phyloP scores from a whole-genome alignment of 2,329 filamentous ascomycete species.

The Tolypocladium inflatum region DNA sequence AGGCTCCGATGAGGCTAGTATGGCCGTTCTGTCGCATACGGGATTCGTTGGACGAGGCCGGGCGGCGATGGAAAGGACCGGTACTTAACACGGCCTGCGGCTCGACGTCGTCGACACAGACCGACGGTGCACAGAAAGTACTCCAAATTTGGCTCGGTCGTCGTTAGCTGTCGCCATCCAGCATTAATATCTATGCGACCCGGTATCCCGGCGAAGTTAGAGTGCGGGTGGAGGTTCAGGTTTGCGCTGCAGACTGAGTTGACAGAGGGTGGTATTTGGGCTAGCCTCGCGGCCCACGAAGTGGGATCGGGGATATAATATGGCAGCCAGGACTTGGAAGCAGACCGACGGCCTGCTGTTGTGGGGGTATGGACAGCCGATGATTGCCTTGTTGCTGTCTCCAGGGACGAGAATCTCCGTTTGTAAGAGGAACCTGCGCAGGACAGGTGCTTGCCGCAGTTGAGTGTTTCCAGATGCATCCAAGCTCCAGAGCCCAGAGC shows the following conservation, averaged over 20 bases:
- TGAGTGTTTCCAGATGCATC: background rate
- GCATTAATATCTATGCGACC: background rate
- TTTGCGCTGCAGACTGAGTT: background rate
- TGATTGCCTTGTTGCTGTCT: background rate
- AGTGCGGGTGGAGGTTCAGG: background rate
- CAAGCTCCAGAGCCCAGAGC: background rate
- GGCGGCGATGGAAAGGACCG: background rate
- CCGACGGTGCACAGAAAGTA: background rate
- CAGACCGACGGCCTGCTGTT: background rate
- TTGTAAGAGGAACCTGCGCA: background rate
- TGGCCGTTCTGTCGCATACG: background rate
- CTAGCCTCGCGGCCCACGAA: conserved; percentile 8
- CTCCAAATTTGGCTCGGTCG: background rate
- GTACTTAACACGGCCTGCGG: background rate
- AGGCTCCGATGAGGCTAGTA: background rate
- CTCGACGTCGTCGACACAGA: background rate
- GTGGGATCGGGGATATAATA: conserved; percentile 8
- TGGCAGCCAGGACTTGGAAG: conserved; percentile 5
- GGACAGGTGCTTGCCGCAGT: background rate
- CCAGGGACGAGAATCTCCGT: background rate
- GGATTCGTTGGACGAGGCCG: background rate
- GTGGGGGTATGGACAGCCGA: background rate
- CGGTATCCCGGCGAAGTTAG: background rate
- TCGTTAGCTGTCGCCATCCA: background rate
- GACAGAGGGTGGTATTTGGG: conserved; percentile 7